Conservation (phyloP, 2,329 filamentous ascomycete genomes). For the Colletotrichum sp. region DNA sequence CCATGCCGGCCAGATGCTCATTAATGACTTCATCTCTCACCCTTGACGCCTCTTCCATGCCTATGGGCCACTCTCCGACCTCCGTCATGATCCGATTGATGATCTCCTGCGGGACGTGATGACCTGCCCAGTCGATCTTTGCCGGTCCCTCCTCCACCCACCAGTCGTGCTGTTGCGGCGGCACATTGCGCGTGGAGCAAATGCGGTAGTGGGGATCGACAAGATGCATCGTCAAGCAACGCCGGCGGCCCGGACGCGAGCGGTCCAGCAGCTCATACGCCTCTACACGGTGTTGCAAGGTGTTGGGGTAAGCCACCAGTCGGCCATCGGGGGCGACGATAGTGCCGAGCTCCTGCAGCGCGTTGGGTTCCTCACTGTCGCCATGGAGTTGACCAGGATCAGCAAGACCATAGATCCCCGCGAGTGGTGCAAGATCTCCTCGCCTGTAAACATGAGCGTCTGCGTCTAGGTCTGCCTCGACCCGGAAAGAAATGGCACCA, state of each 20-base stretch:
- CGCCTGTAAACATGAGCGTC: neutral
- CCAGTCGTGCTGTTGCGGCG: neutral
- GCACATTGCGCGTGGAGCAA: neutral
- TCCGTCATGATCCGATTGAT: neutral
- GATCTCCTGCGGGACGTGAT: neutral
- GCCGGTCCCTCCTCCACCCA: neutral
- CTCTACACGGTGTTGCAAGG: neutral
- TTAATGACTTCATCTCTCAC: neutral
- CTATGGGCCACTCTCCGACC: neutral
- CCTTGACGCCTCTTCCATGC: neutral
- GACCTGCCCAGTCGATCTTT: neutral
- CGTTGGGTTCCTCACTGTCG: neutral
- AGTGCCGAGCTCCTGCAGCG: neutral
- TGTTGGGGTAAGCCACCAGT: neutral
- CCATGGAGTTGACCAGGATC: neutral
- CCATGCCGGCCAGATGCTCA: neutral
- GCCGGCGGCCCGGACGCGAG: neutral
- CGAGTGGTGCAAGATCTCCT: neutral
- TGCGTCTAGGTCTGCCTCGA: neutral
- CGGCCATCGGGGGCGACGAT: neutral
- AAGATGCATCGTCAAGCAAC: neutral
- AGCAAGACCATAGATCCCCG: neutral
- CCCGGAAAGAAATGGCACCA: neutral
- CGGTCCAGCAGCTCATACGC: neutral
- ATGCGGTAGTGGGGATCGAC: neutral